Evolutionary conservation across 2,329 filamentous ascomycete species (phyloP).

Genomic region (Myriosclerotinia scirpicola): DNA sequence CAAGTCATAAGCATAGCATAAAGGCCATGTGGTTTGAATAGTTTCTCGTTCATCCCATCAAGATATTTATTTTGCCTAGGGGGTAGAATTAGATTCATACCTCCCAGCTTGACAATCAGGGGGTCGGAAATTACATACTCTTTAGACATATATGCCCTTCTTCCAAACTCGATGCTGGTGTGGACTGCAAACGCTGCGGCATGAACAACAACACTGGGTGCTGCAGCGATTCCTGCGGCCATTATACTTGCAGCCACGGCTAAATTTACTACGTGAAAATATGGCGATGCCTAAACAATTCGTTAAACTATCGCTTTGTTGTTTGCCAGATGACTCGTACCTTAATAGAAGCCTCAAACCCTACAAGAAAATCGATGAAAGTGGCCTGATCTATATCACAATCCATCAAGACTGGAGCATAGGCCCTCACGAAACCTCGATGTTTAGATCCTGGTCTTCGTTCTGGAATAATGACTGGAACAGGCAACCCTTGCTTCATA

Average conservation of each 20-base stretch:
- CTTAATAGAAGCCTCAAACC: constrained; percentile 43
- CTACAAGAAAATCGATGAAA: constrained; percentile 51
- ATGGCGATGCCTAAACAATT: constrained; percentile 44
- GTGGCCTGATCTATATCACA: constrained; percentile 49
- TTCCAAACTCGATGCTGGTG: constrained; percentile 15
- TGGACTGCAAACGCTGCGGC: constrained; percentile 17
- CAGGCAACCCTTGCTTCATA: constrained; percentile 36
- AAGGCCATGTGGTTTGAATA: constrained; percentile 58
- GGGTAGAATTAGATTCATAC: constrained; percentile 23
- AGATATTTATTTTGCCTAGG: constrained; percentile 51
- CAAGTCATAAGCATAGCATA: constrained; percentile 56
- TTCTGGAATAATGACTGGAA: constrained; percentile 54
- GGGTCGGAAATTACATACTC: constrained; percentile 42
- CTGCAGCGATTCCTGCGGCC: constrained; percentile 37
- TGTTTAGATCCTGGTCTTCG: constrained; percentile 49
- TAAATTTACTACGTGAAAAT: constrained; percentile 46
- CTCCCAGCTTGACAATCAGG: constrained; percentile 39
- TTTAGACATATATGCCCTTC: constrained; percentile 23
- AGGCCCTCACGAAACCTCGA: constrained; percentile 54
- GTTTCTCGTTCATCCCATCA: constrained; percentile 53
- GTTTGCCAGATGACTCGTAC: neutral
- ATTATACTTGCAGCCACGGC: constrained; percentile 32
- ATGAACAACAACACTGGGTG: constrained; percentile 44
- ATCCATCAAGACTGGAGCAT: constrained; percentile 49
- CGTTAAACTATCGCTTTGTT: neutral